A percentile compares a stretch with the other conserved stretches of the same genome.
Conservation (phyloP, 2,329 filamentous ascomycete genomes). For the Leptoxyphium fumago region DNA sequence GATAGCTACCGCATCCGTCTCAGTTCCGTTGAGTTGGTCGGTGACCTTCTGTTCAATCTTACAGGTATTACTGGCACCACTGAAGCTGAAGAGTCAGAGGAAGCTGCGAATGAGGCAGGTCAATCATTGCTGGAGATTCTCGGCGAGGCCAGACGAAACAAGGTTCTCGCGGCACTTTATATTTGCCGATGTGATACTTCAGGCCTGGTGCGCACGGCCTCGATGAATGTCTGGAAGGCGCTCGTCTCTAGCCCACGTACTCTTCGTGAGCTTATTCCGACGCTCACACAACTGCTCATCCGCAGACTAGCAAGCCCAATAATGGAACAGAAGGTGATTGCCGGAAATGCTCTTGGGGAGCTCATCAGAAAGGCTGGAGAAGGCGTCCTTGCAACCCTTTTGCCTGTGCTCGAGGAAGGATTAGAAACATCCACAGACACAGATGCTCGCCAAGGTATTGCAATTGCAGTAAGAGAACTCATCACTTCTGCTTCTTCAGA, state of each 20-base stretch:
- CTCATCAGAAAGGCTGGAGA: conserved; percentile 95
- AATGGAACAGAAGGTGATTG: conserved; percentile 98
- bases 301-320: conserved; percentile 86
- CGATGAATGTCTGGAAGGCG: conserved; percentile 92
- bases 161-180: conserved; percentile 90
- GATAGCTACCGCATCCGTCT: conserved; percentile 95
- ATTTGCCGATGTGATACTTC: conserved; percentile 97
- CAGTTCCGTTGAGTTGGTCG: conserved; percentile 93
- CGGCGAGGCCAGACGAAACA: conserved; percentile 91
- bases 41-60: conserved; percentile 92
- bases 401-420: conserved; percentile 86
- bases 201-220: conserved; percentile 73
- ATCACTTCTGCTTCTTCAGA: conserved; percentile 81
- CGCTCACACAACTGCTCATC: conserved; percentile 88
- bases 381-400: conserved; percentile 69
- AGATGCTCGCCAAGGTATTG: conserved; percentile 93
- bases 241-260: conserved; percentile 82
- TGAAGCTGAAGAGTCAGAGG: conserved; percentile 65
- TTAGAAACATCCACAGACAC: conserved; percentile 77
- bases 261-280: conserved; percentile 88
- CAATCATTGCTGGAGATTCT: conserved; percentile 88
- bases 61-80: conserved; percentile 76
- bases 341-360: conserved; percentile 89
- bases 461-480: conserved; percentile 85
- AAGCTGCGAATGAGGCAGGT: conserved; percentile 70